Conservation (phyloP, 2,329 filamentous ascomycete genomes). For the Diaporthe velutina region DNA sequence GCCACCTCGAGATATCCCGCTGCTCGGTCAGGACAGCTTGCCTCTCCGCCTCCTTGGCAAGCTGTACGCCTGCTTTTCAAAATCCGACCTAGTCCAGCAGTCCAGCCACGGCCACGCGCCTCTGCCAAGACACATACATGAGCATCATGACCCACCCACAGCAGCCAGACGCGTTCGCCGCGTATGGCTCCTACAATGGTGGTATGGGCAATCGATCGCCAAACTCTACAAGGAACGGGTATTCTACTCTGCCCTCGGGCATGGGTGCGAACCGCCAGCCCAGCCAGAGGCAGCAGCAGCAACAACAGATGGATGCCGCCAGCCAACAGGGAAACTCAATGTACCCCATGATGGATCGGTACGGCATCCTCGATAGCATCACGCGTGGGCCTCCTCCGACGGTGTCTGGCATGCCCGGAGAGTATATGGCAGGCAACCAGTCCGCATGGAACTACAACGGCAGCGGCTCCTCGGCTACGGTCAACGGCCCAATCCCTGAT, state of each 20-base stretch:
- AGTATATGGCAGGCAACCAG: constrained; percentile 44
- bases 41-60: constrained; percentile 24
- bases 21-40: constrained; percentile 32
- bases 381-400: constrained; percentile 44
- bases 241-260: constrained; percentile 45
- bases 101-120: constrained; percentile 20
- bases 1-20: not conserved
- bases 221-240: constrained; percentile 45
- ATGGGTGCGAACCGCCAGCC: constrained; percentile 43
- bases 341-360: constrained; percentile 46
- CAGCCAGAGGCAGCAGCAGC: constrained; percentile 42
- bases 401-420: constrained; percentile 43
- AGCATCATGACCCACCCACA: constrained; percentile 40
- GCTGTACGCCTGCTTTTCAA: constrained; percentile 17
- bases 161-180: constrained; percentile 39
- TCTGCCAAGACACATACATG: constrained; percentile 31
- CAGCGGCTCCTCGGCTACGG: constrained; percentile 45
- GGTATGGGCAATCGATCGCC: constrained; percentile 45
- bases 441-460: constrained; percentile 48
- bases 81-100: not conserved
- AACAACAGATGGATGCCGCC: constrained; percentile 45
- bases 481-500: constrained; percentile 74
- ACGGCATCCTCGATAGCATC: constrained; percentile 46
- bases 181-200: constrained; percentile 37
- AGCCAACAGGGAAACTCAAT: constrained; percentile 43